Base-by-base conservation (phyloP, 768 basidiomycete genomes). In the Pulveroboletus ravenelii region DNA sequence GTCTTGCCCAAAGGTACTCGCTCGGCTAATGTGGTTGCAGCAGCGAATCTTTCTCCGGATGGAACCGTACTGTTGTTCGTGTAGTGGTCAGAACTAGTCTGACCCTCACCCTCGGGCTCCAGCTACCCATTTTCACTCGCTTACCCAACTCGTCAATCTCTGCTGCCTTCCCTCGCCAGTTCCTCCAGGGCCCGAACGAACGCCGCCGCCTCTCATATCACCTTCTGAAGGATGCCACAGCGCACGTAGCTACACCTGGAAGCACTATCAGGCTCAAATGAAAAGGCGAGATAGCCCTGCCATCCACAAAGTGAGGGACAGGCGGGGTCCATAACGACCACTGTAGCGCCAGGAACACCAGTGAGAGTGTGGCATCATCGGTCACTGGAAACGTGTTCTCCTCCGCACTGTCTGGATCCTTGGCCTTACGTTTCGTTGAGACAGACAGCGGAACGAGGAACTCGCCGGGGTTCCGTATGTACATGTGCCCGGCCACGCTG, bases 81-180 rank as follows among this genome's bases (percentile, higher is more conserved):
- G 20, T 23, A 23, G 20, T 4, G 20, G 4, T 23, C 20, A 23
- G 20, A 23, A 23, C 20, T 23, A 27, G 23, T 17, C 10, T 15
- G 1, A 10, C 45, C 2, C 17, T 3, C 46, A 5, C 1, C 8
- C 14, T 53, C 53, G 14, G 34, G 35, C 30, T 31, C 25, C 25
- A 5, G 6, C 37, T 51, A 13, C 25, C 15, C 34, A 15, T 18
- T 12, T 9, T 25, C 13, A 6, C 38, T 14, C 17, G 45, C 50
- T 43, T 41, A 47, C 49, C 44, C 17, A 84, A 58, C 53, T 72
- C 64, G 39, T 71, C 67, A 38, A 89, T 78, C 34, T 76, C 69
- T 20, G 72, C 72, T 3, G 77, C 20, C 20, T 43, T 59, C 65
- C 27, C 40, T 56, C 12, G 67, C 55, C 15, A 78, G 59, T 59